Evolutionary conservation across 495 filamentous ascomycete genomes (phyloP), one percentile per base, ranked within the genome.

Genomic region (Aspergillus mulundensis): DNA sequence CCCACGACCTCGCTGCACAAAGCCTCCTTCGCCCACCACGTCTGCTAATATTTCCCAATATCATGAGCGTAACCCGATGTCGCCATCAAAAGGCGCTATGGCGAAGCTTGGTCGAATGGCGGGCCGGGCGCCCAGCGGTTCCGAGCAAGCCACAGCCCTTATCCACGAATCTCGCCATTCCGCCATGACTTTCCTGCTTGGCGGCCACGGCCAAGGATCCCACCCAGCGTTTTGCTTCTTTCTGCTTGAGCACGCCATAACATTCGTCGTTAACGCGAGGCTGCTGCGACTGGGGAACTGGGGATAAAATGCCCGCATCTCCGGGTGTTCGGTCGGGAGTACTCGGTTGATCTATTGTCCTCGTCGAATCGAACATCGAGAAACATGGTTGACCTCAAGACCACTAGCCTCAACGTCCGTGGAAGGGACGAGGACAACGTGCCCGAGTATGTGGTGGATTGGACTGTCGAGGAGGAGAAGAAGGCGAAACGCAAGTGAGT

Each of bases 401-500:
- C 16, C 14, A 36, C 39, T 12, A 46, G 24, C 40, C 25, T n/a
- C 15, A 21, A 46, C 2, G 20, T 52, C 48, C 12, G 51, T 1
- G 7, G 16, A 5, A 24, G 47, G 1, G 55, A 58, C 40, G 55
- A 52, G 25, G 55, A 52, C 25, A 15, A 28, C 5, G 38, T 24
- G 7, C 47, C 45, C 1, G 3, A 45, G 15, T 39, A 19, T 11
- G 47, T 39, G 12, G 41, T 53, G 15, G 55, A 58, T 40, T 58
- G 55, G 55, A 21, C 55, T 14, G 3, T 28, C 10, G 54, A 57
- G 0, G 55, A 58, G 39, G 55, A 53, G 48, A 58, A 15, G n/a
- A 51, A 28, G 38, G 55, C 55, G 12, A 58, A 58, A 39, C 24
- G 55, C 8, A 58, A 58, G 55, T 58, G n/a, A 45, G 55, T 30